phyloP scores from a whole-genome alignment of 2,329 filamentous ascomycete species.

The Tetracladium maxilliforme region DNA sequence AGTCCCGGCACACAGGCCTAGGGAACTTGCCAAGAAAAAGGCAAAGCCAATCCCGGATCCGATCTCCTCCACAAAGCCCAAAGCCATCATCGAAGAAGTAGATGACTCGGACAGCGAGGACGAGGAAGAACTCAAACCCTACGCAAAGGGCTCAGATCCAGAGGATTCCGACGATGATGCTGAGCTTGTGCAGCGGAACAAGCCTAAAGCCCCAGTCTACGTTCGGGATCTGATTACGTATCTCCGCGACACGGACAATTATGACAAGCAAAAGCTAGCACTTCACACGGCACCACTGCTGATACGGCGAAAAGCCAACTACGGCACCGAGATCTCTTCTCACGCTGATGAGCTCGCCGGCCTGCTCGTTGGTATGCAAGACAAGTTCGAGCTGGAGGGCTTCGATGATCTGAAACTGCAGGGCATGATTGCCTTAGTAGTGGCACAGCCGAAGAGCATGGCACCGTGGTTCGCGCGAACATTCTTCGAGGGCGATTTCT shows the following conservation, averaged over 20 bases:
- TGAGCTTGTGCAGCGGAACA: slow-evolving; percentile 71
- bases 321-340: slow-evolving; percentile 76
- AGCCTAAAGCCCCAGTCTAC: slow-evolving; percentile 75
- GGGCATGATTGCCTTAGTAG: slow-evolving; percentile 66
- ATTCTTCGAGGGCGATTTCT: slow-evolving; percentile 88
- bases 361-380: slow-evolving; percentile 64
- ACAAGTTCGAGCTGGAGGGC: slow-evolving; percentile 67
- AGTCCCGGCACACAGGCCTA: slow-evolving; percentile 1
- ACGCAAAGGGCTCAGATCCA: slow-evolving; percentile 74
- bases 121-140: slow-evolving; percentile 45
- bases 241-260: slow-evolving; percentile 67
- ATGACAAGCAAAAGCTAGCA: slow-evolving; percentile 71
- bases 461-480: slow-evolving; percentile 72
- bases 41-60: slow-evolving; percentile 14
- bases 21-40: slow-evolving; percentile 3
- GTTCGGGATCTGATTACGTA: slow-evolving; percentile 71
- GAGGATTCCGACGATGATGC: slow-evolving; percentile 92
- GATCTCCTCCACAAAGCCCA: slow-evolving; percentile 12
- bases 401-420: slow-evolving; percentile 67
- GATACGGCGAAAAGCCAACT: slow-evolving; percentile 77
- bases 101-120: slow-evolving; percentile 35
- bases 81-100: slow-evolving; percentile 41
- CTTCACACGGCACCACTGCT: slow-evolving; percentile 62
- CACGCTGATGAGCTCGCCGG: slow-evolving; percentile 71
- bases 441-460: slow-evolving; percentile 63